These are phyloP conservation scores for Phytophthora pisi DNA, from an alignment of 352 stramenopile genomes.

Conservation along the genomic window DNA sequence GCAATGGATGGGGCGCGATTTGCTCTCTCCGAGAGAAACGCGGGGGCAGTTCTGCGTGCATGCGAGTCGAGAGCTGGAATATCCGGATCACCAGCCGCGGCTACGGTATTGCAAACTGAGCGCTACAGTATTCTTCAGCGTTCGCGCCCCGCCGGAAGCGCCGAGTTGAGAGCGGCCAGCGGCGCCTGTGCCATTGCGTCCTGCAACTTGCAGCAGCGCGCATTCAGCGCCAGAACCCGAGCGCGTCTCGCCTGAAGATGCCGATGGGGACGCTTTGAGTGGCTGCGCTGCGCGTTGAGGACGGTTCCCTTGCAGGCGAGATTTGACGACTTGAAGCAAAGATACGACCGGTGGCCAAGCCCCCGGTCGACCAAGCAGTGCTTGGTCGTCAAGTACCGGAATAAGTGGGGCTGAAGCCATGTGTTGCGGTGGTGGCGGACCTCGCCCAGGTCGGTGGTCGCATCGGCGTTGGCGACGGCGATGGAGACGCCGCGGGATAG, in stretches of 20 bases:
- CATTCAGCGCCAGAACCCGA: too few species aligned
- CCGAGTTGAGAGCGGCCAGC: too few species aligned
- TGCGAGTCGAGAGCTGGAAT: neutral
- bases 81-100: conserved; percentile 2
- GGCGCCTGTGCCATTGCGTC: neutral
- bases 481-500: too few species aligned
- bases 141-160: too few species aligned
- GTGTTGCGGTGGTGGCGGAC: conserved; percentile 20
- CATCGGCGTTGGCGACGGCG: too few species aligned
- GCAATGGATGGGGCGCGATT: conserved; percentile 15
- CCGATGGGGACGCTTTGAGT: conserved; percentile 12
- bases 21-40: conserved; percentile 5
- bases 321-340: conserved; percentile 26
- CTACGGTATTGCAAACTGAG: conserved; percentile 3
- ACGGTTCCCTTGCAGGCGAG: conserved; percentile 13
- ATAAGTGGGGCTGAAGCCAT: conserved; percentile 19
- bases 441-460: neutral
- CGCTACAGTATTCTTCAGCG: too few species aligned
- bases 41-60: neutral
- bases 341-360: conserved; percentile 24
- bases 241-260: neutral
- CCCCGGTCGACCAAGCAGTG: too few species aligned
- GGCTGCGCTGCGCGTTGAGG: conserved; percentile 9
- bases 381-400: conserved; percentile 14
- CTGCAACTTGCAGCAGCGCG: neutral